phyloP scores from a whole-genome alignment of 1,284 basidiomycete species.

The Cryptococcus depauperatus region DNA sequence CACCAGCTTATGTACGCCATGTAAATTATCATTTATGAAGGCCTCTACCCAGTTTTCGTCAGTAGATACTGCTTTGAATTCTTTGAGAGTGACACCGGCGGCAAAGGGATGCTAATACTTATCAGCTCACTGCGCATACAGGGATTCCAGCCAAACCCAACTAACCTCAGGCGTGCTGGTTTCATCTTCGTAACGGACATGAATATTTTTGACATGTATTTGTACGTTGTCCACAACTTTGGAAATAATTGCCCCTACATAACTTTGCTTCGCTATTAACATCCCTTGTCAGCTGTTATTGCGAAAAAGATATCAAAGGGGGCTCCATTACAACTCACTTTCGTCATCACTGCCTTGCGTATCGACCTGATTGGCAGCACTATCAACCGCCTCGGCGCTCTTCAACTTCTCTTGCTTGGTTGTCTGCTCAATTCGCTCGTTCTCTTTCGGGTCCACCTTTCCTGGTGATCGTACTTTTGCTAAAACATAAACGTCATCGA shows the following conservation, averaged over 20 bases:
- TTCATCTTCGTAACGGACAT: conserved; percentile 93
- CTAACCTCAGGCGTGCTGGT: conserved; percentile 81
- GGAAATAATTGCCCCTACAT: conserved; percentile 74
- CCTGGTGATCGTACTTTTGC: conserved; percentile 36
- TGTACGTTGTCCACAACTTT: conserved; percentile 97
- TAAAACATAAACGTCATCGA: conserved; percentile 93
- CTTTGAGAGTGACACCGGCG: conserved; percentile 81
- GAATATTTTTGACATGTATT: conserved; percentile 89
- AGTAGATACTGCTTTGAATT: conserved; percentile 89
- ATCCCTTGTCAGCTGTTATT: not conserved
- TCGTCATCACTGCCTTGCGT: conserved; percentile 25
- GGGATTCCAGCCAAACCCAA: conserved; percentile 20
- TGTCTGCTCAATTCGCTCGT: conserved; percentile 71
- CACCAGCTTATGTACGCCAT: conserved; percentile 90
- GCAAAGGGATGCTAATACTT: conserved; percentile 78
- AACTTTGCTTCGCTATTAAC: conserved; percentile 58
- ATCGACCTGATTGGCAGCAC: conserved; percentile 47
- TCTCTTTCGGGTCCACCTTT: conserved; percentile 70
- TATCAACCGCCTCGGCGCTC: conserved; percentile 78
- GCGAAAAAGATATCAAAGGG: not conserved
- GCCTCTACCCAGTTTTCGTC: conserved; percentile 86
- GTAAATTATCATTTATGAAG: conserved; percentile 84
- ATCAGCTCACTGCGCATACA: not conserved
- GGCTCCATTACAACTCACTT: conserved; percentile 24
- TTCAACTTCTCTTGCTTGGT: conserved; percentile 82